Base-by-base conservation (phyloP, 768 basidiomycete species). In the Panellus pusillus region DNA sequence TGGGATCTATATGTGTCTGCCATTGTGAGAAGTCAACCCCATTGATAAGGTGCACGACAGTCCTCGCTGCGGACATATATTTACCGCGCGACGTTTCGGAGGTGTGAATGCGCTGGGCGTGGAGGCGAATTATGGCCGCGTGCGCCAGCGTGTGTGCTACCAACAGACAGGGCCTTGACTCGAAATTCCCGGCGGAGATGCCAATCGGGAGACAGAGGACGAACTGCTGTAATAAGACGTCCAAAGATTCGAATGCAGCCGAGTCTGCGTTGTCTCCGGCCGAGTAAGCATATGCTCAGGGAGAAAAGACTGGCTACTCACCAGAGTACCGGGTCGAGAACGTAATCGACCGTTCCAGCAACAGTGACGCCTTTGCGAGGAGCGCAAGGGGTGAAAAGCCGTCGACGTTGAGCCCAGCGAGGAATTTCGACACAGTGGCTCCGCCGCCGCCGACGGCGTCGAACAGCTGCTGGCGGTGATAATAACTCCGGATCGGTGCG, bases 81-180 rank as follows among this genome's bases (percentile, higher is more conserved):
- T 48, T 54, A 7, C 32, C n/a, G n/a, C 54, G 51, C 11, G 63
- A 59, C 12, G 17, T 36, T 58, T 48, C 58, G 44, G 50, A 57
- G 46, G 50, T 68, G 64, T 31, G 70, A 6, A 57, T 49, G 50
- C 58, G 66, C 61, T 40, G 41, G 5, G 55, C 55, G 14, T 57
- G 55, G 5, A 57, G 55, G 7, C 55, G 50, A 45, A 74, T 72
- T 12, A 64, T 68, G 19, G 75, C 73, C 11, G 63, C 63, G 29
- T 69, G 66, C 6, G 67, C 63, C 42, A 75, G 61, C 41, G 71
- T 67, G 37, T 72, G 68, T 14, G 66, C 70, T 18, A 68, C 62
- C 15, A 69, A 20, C 15, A 73, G 59, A 36, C 37, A 44, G 37
- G 28, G 51, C 37, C 29, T 38, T 39, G 59, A 55, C 4, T 70